Conservation (phyloP, 2,329 filamentous ascomycete genomes). For the Elsinoe necatrix region DNA sequence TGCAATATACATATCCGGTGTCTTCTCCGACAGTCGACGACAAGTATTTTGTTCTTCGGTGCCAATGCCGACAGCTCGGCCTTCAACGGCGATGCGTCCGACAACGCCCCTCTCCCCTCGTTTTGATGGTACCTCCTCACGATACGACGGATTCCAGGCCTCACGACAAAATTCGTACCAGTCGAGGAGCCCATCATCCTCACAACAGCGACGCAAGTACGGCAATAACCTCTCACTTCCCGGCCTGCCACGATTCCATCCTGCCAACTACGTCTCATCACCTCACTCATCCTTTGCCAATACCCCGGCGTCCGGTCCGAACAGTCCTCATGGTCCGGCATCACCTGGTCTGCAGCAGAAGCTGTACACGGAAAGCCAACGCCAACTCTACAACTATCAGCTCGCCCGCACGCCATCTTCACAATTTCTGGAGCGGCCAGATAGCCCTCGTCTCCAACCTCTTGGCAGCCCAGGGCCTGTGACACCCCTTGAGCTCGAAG, state of each 20-base stretch:
- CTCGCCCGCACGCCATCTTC: constrained; percentile 23
- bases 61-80: constrained; percentile 29
- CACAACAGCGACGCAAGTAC: constrained; percentile 30
- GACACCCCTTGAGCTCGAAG: constrained; percentile 45
- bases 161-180: constrained; percentile 23
- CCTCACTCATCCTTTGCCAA: constrained; percentile 29
- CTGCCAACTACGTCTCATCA: constrained; percentile 41
- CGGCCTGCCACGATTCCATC: constrained; percentile 45
- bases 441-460: constrained; percentile 41
- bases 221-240: constrained; percentile 37
- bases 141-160: constrained; percentile 27
- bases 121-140: constrained; percentile 21
- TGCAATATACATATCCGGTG: not conserved
- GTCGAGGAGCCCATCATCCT: constrained; percentile 23
- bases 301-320: constrained; percentile 32
- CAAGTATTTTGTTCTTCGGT: not conserved
- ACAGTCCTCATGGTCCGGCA: constrained; percentile 36
- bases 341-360: constrained; percentile 37
- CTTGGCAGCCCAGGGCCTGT: constrained; percentile 45
- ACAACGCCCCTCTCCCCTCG: constrained; percentile 28
- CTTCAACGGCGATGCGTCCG: constrained; percentile 28
- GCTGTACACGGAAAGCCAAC: constrained; percentile 42
- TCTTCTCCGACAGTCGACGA: not conserved
- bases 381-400: constrained; percentile 42
- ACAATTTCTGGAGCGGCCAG: constrained; percentile 31